phyloP scores from a whole-genome alignment of 2,329 filamentous ascomycete genomes.

The Penicillium psychrosexuale region DNA sequence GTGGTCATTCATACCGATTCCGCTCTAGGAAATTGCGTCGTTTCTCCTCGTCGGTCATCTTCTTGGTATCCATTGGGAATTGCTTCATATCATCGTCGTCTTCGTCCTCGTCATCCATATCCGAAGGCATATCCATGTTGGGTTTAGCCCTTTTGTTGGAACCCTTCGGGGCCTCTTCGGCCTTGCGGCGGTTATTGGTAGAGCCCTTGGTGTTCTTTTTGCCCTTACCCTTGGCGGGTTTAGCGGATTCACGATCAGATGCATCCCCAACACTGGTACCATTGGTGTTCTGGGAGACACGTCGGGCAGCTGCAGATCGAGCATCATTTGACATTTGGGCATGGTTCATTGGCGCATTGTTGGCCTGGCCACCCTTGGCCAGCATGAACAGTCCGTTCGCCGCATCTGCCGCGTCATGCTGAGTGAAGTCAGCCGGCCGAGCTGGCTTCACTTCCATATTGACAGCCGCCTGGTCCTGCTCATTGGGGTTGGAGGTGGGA shows the following conservation, averaged over 20 bases:
- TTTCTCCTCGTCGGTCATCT: conserved; percentile 99
- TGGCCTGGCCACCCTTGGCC: conserved; percentile 61
- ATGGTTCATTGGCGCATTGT: conserved; percentile 52
- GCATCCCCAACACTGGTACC: conserved; percentile 60
- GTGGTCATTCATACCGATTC: conserved; percentile 68
- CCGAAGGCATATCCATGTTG: conserved; percentile 45
- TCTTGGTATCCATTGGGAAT: conserved; percentile 58
- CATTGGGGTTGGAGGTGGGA: conserved; percentile 43
- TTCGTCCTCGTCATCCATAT: conserved; percentile 51
- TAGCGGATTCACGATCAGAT: conserved; percentile 69
- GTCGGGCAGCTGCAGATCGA: conserved; percentile 38
- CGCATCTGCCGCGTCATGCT: conserved; percentile 87
- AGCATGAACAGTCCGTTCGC: conserved; percentile 92
- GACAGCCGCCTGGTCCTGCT: conserved; percentile 36
- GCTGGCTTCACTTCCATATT: conserved; percentile 45
- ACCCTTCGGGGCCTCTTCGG: conserved; percentile 67
- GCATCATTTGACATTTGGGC: conserved; percentile 41
- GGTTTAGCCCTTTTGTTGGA: conserved; percentile 72
- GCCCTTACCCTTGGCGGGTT: conserved; percentile 64
- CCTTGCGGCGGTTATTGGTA: conserved; percentile 72
- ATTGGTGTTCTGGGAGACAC: conserved; percentile 43
- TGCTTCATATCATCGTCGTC: conserved; percentile 49
- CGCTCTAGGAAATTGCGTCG: conserved; percentile 95
- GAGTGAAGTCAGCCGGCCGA: conserved; percentile 65
- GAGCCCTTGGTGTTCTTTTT: conserved; percentile 61